A percentile compares a stretch with the other conserved stretches of the same genome.
Evolutionary conservation across 208 protist species (phyloP).

Genomic region (Angomonas ambiguus): DNA sequence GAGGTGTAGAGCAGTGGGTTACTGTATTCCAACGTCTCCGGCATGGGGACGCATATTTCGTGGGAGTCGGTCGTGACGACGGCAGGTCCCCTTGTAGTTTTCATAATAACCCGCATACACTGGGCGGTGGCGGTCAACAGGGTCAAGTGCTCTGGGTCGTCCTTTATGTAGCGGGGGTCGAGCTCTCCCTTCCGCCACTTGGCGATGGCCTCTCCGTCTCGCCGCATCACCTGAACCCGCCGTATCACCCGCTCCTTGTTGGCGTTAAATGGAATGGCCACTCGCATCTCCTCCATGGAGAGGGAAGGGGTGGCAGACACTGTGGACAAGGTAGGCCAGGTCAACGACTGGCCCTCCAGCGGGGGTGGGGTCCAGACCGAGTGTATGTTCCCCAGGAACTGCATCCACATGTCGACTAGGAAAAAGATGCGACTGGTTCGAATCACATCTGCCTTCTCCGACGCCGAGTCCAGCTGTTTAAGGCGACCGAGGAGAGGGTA

Average conservation of each 20-base stretch:
- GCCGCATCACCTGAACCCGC: slow-evolving; percentile 47
- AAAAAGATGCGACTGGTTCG: neutral
- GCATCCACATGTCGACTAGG: slow-evolving; percentile 4
- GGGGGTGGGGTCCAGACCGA: neutral
- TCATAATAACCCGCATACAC: slow-evolving; percentile 65
- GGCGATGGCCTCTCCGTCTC: slow-evolving; percentile 36
- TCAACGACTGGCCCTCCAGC: neutral
- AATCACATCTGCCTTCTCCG: neutral
- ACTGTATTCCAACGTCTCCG: slow-evolving; percentile 36
- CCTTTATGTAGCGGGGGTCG: slow-evolving; percentile 47
- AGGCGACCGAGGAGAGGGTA: neutral
- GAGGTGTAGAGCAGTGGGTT: slow-evolving; percentile 60
- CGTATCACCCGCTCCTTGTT: neutral
- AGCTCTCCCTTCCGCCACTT: slow-evolving; percentile 62
- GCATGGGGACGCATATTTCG: slow-evolving; percentile 47
- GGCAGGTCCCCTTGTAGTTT: slow-evolving; percentile 27
- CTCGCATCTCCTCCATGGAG: neutral
- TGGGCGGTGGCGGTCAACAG: slow-evolving; percentile 7
- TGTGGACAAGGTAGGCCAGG: neutral
- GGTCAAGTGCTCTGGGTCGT: slow-evolving; percentile 1
- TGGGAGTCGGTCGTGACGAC: slow-evolving; percentile 27
- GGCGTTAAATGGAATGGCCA: neutral
- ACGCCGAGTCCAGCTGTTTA: neutral
- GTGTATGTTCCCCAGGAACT: neutral
- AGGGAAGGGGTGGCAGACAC: neutral